Percentiles rank a stretch among this genome's conserved stretches.
Conservation (phyloP, 768 basidiomycete genomes). For the Collybia sp. region DNA sequence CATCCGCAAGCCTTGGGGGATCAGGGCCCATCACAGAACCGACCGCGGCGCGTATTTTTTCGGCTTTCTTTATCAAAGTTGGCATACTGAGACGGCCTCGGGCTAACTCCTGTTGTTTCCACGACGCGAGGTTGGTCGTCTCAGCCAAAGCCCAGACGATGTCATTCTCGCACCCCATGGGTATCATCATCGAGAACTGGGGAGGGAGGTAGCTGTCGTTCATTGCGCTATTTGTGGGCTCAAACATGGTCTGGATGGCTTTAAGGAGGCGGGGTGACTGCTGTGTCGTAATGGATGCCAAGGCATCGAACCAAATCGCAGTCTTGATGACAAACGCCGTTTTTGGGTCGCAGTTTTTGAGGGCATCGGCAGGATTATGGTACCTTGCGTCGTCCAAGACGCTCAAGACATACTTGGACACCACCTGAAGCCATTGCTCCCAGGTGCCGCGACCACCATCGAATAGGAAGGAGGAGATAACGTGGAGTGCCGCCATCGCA, state of each 20-base stretch:
- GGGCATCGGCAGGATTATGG: slow-evolving; percentile 36
- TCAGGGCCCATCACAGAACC: too few species aligned
- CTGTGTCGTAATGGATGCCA: slow-evolving; percentile 71
- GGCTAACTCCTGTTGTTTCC: slow-evolving; percentile 47
- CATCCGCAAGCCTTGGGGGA: neutral
- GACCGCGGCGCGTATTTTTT: slow-evolving; percentile 25
- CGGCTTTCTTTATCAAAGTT: slow-evolving; percentile 51
- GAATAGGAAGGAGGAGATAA: slow-evolving; percentile 76
- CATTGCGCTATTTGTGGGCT: slow-evolving; percentile 36
- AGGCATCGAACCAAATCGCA: slow-evolving; percentile 84
- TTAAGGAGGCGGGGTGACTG: slow-evolving; percentile 50
- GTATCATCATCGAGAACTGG: slow-evolving; percentile 67
- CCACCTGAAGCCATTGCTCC: slow-evolving; percentile 61
- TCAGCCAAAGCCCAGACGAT: slow-evolving; percentile 79
- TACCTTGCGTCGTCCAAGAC: slow-evolving; percentile 31
- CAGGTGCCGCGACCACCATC: slow-evolving; percentile 70
- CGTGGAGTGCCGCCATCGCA: slow-evolving; percentile 73
- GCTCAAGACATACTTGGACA: slow-evolving; percentile 47
- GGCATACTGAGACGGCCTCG: slow-evolving; percentile 52
- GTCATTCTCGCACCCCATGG: slow-evolving; percentile 83
- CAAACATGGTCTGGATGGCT: slow-evolving; percentile 55
- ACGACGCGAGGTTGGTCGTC: slow-evolving; percentile 57
- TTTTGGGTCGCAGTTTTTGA: slow-evolving; percentile 41
- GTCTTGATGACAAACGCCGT: slow-evolving; percentile 77
- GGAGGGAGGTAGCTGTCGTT: slow-evolving; percentile 17